Evolutionary conservation across 257 asterid genomes (phyloP).

Genomic region (Solanum paucissectum): DNA sequence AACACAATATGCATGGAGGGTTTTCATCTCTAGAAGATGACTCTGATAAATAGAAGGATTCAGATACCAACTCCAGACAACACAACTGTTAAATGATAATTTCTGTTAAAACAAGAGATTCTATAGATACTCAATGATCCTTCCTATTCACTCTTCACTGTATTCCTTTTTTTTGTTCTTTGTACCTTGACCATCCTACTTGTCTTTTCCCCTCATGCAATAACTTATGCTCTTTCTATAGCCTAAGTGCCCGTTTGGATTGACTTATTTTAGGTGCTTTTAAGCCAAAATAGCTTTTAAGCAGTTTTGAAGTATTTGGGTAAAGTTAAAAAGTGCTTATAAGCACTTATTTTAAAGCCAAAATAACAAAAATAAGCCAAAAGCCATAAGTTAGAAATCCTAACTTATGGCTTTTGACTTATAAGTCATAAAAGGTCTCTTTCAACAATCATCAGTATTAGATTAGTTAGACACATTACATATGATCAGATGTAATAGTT

Average conservation of each 20-base stretch:
- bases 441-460: background rate
- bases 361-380: too few species aligned
- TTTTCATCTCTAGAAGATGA: background rate
- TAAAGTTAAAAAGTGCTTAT: too few species aligned
- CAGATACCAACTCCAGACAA: background rate
- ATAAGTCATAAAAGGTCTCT: too few species aligned
- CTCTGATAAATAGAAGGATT: background rate
- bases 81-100: background rate
- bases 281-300: too few species aligned
- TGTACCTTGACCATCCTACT: background rate
- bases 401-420: too few species aligned
- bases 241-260: too few species aligned
- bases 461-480: background rate
- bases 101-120: background rate
- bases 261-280: too few species aligned
- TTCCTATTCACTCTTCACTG: background rate
- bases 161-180: background rate
- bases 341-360: too few species aligned
- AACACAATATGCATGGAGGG: background rate
- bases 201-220: background rate
- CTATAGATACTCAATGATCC: background rate
- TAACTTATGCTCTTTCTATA: background rate
- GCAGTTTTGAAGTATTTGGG: too few species aligned
- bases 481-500: background rate
- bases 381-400: too few species aligned